These are phyloP conservation scores for Pythium apleroticum DNA, from an alignment of 352 stramenopile species.

Conservation along the genomic window DNA sequence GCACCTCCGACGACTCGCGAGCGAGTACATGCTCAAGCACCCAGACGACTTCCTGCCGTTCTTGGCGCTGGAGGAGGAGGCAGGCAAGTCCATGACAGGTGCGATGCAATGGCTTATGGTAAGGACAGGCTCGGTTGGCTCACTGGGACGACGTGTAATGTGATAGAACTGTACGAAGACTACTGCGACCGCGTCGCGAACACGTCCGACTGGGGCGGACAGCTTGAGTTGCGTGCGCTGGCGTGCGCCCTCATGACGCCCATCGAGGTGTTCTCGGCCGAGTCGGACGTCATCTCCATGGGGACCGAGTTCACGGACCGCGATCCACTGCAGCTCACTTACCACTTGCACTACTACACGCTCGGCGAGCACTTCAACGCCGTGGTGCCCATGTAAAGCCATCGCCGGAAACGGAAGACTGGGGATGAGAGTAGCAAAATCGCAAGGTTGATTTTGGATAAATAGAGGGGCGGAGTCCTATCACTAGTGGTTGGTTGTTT, in stretches of 20 bases:
- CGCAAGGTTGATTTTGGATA: conserved; percentile 26
- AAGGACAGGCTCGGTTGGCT: background rate
- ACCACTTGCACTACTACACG: conserved; percentile 98
- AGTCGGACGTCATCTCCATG: conserved; percentile 89
- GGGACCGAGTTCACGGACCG: conserved; percentile 73
- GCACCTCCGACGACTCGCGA: conserved; percentile 66
- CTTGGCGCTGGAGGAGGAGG: conserved; percentile 68
- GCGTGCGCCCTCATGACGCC: conserved; percentile 77
- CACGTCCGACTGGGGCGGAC: conserved; percentile 95
- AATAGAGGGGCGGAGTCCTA: conserved; percentile 29
- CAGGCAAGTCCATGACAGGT: conserved; percentile 38
- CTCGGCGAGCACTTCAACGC: conserved; percentile 99
- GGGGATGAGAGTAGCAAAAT: conserved; percentile 17
- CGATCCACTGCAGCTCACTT: conserved; percentile 90
- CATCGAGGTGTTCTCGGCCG: conserved; percentile 93
- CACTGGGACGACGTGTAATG: background rate
- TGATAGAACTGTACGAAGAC: conserved; percentile 73
- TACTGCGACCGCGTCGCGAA: conserved; percentile 92
- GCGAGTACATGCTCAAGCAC: conserved; percentile 80
- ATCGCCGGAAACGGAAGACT: background rate
- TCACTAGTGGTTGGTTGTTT: conserved; percentile 13
- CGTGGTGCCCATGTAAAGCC: conserved; percentile 45
- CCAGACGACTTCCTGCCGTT: conserved; percentile 93
- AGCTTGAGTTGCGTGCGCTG: conserved; percentile 95
- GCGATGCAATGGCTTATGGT: background rate